phyloP scores from a whole-genome alignment of 2,329 filamentous ascomycete species.

The Microdochium nivale region DNA sequence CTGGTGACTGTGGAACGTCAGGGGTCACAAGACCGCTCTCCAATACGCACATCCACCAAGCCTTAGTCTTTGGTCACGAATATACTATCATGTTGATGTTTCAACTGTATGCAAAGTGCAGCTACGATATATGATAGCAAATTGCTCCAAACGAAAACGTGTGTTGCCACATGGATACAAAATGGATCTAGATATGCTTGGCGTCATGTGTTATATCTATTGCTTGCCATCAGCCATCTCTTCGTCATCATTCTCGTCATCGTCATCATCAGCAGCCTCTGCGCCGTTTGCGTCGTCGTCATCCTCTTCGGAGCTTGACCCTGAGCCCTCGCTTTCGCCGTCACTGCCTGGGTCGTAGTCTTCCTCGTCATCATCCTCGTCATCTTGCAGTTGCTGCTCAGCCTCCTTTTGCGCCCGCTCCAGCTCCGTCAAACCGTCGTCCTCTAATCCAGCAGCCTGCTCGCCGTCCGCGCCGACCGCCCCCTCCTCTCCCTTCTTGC shows the following conservation, averaged over 20 bases:
- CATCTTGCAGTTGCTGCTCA: constrained; percentile 43
- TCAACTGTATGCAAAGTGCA: too few species aligned
- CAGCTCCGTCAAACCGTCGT: constrained; percentile 34
- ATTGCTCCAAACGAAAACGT: too few species aligned
- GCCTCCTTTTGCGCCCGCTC: constrained; percentile 32
- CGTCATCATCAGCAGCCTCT: constrained; percentile 30
- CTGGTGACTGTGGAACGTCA: too few species aligned
- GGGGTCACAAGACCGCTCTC: too few species aligned
- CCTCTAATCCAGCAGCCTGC: constrained; percentile 21
- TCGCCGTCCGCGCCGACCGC: constrained; percentile 23
- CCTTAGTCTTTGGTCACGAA: too few species aligned
- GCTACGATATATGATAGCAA: too few species aligned
- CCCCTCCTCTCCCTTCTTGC: constrained; percentile 34
- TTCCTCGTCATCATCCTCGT: constrained; percentile 55
- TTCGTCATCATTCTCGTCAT: constrained; percentile 27
- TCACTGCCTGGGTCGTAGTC: constrained; percentile 58
- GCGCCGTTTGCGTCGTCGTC: constrained; percentile 41
- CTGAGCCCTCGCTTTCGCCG: constrained; percentile 49
- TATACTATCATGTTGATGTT: too few species aligned
- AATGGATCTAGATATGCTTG: too few species aligned
- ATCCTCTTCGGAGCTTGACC: constrained; percentile 39
- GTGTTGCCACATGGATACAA: too few species aligned
- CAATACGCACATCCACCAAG: too few species aligned
- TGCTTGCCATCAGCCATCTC: constrained; percentile 19
- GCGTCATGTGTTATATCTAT: too few species aligned